phyloP scores from a whole-genome alignment of 805 yeast genomes.

The Metschnikowia noctiluminum region DNA sequence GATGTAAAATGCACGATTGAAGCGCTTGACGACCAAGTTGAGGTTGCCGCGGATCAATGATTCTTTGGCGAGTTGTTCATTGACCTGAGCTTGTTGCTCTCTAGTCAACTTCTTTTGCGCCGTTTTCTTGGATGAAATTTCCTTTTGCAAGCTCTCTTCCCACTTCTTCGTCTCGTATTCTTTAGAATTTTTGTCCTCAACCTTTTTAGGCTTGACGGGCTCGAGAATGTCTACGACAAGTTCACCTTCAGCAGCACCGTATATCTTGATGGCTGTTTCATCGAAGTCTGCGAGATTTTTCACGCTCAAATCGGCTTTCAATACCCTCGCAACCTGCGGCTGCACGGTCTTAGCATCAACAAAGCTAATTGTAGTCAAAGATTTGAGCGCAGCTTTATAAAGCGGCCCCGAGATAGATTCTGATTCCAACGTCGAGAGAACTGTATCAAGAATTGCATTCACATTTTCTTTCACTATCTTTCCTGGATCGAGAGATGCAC shows the following conservation, averaged over 20 bases:
- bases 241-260: constrained; percentile 67
- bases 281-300: constrained; percentile 39
- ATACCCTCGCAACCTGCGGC: constrained; percentile 44
- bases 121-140: constrained; percentile 56
- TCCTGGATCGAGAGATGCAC: constrained; percentile 47
- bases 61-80: constrained; percentile 64
- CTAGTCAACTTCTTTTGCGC: constrained; percentile 59
- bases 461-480: constrained; percentile 46
- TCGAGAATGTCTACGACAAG: constrained; percentile 63
- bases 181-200: constrained; percentile 67
- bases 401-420: constrained; percentile 39
- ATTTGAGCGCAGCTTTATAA: constrained; percentile 44
- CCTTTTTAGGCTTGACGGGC: constrained; percentile 33
- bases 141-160: constrained; percentile 82
- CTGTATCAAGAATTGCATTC: constrained; percentile 20
- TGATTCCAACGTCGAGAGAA: constrained; percentile 16
- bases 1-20: constrained; percentile 51
- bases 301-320: constrained; percentile 43
- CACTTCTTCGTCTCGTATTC: constrained; percentile 85
- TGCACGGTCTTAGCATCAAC: constrained; percentile 56
- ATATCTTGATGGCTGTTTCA: constrained; percentile 54
- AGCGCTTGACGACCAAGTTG: constrained; percentile 28
- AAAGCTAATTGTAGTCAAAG: constrained; percentile 47
- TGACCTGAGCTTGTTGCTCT: constrained; percentile 68
- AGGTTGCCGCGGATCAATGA: constrained; percentile 50